Conservation (phyloP, 2,329 filamentous ascomycete genomes). For the Fusarium cyanostomum region DNA sequence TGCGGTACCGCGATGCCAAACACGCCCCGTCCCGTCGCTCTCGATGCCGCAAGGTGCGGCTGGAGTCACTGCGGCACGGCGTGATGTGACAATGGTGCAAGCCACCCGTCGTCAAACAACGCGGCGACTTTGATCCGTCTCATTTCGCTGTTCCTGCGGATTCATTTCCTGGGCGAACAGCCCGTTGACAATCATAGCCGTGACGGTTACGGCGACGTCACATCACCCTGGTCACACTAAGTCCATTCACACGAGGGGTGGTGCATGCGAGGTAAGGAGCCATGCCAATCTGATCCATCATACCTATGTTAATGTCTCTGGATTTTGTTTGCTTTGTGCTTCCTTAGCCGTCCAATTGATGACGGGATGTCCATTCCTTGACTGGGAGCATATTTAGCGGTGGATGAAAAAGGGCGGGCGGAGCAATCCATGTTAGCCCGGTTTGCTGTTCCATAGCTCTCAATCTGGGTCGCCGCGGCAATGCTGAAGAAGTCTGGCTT, state of each 20-base stretch:
- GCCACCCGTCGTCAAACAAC: slow-evolving; percentile 25
- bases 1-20: slow-evolving; percentile 30
- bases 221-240: slow-evolving; percentile 29
- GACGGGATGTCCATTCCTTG: neutral
- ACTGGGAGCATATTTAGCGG: neutral
- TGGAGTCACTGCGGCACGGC: slow-evolving; percentile 22
- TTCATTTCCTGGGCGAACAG: slow-evolving; percentile 41
- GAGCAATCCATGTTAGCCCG: neutral
- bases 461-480: slow-evolving; percentile 32
- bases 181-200: slow-evolving; percentile 16
- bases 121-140: slow-evolving; percentile 27
- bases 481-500: slow-evolving; percentile 29
- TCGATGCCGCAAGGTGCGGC: slow-evolving; percentile 20
- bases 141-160: slow-evolving; percentile 39
- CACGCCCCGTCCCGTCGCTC: slow-evolving; percentile 36
- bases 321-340: slow-evolving; percentile 16
- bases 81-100: slow-evolving; percentile 38
- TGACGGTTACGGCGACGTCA: slow-evolving; percentile 27
- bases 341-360: neutral
- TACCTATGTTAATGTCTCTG: slow-evolving; percentile 15
- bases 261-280: slow-evolving; percentile 5
- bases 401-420: neutral
- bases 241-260: slow-evolving; percentile 20
- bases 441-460: neutral
- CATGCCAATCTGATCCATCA: slow-evolving; percentile 9